A percentile compares a stretch with the other conserved stretches of the same genome.
Conservation (phyloP, 371 early-diverging fungal genomes). For the Haplosporangium sp. region DNA sequence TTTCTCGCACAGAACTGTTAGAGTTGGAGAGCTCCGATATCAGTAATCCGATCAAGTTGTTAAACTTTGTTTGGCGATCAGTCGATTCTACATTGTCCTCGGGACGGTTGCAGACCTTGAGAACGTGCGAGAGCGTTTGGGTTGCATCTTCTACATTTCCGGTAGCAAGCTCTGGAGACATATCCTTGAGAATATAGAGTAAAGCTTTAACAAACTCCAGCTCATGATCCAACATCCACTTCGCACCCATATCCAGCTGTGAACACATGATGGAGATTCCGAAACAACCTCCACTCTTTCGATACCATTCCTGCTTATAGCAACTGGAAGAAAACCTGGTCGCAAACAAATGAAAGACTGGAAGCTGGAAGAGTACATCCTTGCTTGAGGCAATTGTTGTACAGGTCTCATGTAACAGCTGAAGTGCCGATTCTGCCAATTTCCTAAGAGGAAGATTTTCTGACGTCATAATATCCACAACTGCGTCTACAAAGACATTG, state of each 20-base stretch:
- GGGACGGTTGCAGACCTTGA: slow-evolving; percentile 85
- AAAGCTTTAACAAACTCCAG: slow-evolving; percentile 93
- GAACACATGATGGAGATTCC: slow-evolving; percentile 89
- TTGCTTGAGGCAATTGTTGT: slow-evolving; percentile 67
- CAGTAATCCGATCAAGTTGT: slow-evolving; percentile 82
- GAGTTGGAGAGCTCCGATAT: slow-evolving; percentile 94
- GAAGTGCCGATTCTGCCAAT: slow-evolving; percentile 76
- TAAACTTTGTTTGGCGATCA: slow-evolving; percentile 72
- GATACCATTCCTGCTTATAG: slow-evolving; percentile 87
- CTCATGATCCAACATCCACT: slow-evolving; percentile 94
- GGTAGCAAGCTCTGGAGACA: slow-evolving; percentile 83
- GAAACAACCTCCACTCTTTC: slow-evolving; percentile 89
- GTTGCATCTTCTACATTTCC: slow-evolving; percentile 83
- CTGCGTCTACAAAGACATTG: slow-evolving; percentile 79
- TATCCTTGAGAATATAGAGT: slow-evolving; percentile 94
- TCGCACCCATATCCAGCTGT: slow-evolving; percentile 83
- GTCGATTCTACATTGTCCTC: slow-evolving; percentile 67
- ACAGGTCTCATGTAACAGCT: slow-evolving; percentile 74
- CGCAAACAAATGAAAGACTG: slow-evolving; percentile 83
- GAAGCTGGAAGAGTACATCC: slow-evolving; percentile 72
- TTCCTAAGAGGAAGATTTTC: slow-evolving; percentile 72
- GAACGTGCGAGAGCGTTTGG: slow-evolving; percentile 79
- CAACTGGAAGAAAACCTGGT: slow-evolving; percentile 86
- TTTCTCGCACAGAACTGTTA: slow-evolving; percentile 89
- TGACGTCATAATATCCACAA: slow-evolving; percentile 84